A percentile compares a stretch with the other conserved stretches of the same genome.
These are phyloP conservation scores for Termitomyces titanicus DNA, from an alignment of 768 basidiomycete genomes.

Conservation along the genomic window DNA sequence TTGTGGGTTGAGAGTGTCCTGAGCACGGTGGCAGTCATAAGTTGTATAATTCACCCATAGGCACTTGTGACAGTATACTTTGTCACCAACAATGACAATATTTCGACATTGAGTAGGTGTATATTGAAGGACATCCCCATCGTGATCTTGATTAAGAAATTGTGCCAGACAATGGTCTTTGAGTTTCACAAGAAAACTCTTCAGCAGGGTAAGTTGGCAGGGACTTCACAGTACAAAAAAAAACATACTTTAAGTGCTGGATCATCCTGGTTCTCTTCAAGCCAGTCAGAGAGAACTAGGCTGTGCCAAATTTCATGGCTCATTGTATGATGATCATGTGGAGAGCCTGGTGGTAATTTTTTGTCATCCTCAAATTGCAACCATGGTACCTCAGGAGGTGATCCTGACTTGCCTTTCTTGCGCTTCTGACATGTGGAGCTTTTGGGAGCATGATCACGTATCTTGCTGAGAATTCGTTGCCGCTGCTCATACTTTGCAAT, in stretches of 20 bases:
- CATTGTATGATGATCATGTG: not conserved
- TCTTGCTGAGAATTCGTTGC: not conserved
- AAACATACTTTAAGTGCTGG: not conserved
- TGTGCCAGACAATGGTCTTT: constrained; percentile 26
- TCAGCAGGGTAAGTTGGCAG: not conserved
- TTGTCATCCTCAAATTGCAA: too few species aligned
- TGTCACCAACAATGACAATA: constrained; percentile 18
- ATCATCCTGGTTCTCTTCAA: not conserved
- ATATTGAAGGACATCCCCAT: constrained; percentile 15
- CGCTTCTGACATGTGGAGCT: not conserved
- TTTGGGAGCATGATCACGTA: not conserved
- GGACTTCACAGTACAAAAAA: not conserved
- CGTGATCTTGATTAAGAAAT: constrained; percentile 11
- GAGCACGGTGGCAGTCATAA: constrained; percentile 32
- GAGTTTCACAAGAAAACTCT: constrained; percentile 25
- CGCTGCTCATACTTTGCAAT: constrained; percentile 20
- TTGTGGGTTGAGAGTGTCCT: too few species aligned
- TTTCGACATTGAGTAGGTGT: too few species aligned
- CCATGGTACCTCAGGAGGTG: not conserved
- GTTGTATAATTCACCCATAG: constrained; percentile 37
- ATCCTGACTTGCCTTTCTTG: not conserved
- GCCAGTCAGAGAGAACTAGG: not conserved
- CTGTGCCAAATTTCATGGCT: not conserved
- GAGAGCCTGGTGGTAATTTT: too few species aligned
- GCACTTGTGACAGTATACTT: constrained; percentile 25